phyloP scores from a whole-genome alignment of 495 filamentous ascomycete species.

The Podospora bellae-mahoneyi region DNA sequence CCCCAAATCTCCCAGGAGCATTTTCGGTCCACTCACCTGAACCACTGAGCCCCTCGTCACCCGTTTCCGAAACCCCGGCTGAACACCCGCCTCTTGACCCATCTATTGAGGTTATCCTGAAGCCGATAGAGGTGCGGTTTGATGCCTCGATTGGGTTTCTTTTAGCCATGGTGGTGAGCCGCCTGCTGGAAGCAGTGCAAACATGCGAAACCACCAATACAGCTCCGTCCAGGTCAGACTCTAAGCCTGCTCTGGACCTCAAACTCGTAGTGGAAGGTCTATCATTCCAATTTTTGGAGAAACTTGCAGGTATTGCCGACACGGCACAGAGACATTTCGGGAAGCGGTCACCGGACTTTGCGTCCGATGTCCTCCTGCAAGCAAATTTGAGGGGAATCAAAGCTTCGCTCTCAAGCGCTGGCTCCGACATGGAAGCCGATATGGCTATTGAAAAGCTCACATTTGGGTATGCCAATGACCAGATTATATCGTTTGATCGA shows the following conservation, averaged over 20 bases:
- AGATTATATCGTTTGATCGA: conserved; percentile 70
- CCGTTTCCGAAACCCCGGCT: conserved; percentile 7
- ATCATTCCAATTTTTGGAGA: conserved; percentile 63
- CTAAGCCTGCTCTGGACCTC: conserved; percentile 37
- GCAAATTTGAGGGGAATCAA: conserved; percentile 47
- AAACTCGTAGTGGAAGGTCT: conserved; percentile 53
- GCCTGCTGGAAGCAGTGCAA: conserved; percentile 46
- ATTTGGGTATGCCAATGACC: conserved; percentile 69
- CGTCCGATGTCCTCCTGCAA: conserved; percentile 49
- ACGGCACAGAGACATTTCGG: conserved; percentile 39
- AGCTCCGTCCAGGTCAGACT: conserved; percentile 23
- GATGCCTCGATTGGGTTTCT: conserved; percentile 69
- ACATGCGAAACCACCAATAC: conserved; percentile 23
- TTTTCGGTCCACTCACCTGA: conserved; percentile 51
- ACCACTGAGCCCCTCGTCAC: conserved; percentile 20
- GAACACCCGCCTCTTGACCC: conserved; percentile 29
- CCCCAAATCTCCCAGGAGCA: conserved; percentile 52
- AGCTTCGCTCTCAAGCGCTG: conserved; percentile 34
- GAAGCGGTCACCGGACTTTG: conserved; percentile 28
- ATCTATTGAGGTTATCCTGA: conserved; percentile 54
- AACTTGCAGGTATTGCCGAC: conserved; percentile 49
- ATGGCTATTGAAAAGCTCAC: conserved; percentile 61
- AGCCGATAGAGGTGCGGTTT: conserved; percentile 55
- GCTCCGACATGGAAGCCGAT: conserved; percentile 37
- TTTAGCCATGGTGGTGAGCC: conserved; percentile 57